Conservation (phyloP, 1,139 yeast genomes). For the Yamadazyma triangularis region DNA sequence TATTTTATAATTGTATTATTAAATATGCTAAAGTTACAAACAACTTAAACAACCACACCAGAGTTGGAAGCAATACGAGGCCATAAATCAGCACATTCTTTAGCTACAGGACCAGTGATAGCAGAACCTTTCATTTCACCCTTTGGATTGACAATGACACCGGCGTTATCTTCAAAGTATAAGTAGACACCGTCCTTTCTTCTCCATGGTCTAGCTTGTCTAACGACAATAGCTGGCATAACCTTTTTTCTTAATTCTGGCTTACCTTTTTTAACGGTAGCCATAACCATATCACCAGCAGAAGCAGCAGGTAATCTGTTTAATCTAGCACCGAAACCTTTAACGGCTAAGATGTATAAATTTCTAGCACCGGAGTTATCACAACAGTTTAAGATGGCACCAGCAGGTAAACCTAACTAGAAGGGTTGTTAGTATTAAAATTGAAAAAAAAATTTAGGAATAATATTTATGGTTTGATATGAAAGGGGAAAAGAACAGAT, state of each 20-base stretch:
- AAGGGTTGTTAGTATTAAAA: constrained; percentile 17
- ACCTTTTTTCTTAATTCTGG: constrained; percentile 99
- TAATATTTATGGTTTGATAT: too few relatives aligned
- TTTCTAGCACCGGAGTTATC: constrained; percentile 99
- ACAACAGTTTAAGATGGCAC: constrained; percentile 99
- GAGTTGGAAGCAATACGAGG: constrained; percentile 99
- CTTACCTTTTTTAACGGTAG: constrained; percentile 99
- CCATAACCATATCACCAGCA: constrained; percentile 99
- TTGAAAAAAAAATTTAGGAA: not conserved
- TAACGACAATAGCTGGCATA: constrained; percentile 99
- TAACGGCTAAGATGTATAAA: constrained; percentile 98
- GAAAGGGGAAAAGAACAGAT: too few relatives aligned
- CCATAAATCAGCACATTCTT: constrained; percentile 99
- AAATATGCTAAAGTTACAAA: constrained; percentile 1
- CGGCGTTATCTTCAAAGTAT: constrained; percentile 99
- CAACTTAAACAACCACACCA: constrained; percentile 93
- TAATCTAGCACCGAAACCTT: constrained; percentile 99
- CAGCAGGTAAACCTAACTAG: constrained; percentile 94
- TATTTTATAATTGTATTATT: not conserved
- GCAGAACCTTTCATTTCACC: constrained; percentile 99
- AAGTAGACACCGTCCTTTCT: constrained; percentile 99
- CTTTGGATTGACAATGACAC: constrained; percentile 99
- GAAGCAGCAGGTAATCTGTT: constrained; percentile 99
- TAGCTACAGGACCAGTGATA: constrained; percentile 99
- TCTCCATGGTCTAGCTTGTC: constrained; percentile 99